These are phyloP conservation scores for Boletus patriciae DNA, from an alignment of 768 basidiomycete species.

Conservation along the genomic window DNA sequence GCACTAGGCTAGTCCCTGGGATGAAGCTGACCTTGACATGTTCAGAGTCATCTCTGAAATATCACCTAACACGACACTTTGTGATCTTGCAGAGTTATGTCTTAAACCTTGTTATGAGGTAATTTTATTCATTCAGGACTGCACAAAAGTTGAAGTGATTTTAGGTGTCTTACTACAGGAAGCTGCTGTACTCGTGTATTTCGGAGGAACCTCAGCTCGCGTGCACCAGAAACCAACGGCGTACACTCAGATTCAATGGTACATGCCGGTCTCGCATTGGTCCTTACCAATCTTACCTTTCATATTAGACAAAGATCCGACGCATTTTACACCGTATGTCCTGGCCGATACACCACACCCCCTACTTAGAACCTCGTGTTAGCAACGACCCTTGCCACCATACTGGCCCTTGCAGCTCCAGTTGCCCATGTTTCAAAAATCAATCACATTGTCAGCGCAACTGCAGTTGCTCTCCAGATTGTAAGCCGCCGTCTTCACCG, in stretches of 20 bases:
- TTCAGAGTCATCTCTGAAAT: constrained; percentile 43
- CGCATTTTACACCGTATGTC: constrained; percentile 29
- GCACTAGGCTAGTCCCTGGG: constrained; percentile 38
- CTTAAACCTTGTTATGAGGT: constrained; percentile 64
- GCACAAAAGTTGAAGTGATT: constrained; percentile 3
- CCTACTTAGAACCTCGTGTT: constrained; percentile 1
- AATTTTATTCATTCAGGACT: neutral
- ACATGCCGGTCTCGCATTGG: neutral
- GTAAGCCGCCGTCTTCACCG: constrained; percentile 34
- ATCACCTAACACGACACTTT: constrained; percentile 47
- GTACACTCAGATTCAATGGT: constrained; percentile 24
- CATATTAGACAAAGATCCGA: constrained; percentile 17
- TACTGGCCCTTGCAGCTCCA: constrained; percentile 50
- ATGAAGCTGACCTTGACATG: constrained; percentile 36
- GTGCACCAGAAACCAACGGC: constrained; percentile 9
- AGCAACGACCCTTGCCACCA: constrained; percentile 57
- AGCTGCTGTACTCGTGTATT: constrained; percentile 6
- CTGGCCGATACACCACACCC: neutral
- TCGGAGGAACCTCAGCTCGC: neutral
- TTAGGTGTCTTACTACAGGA: constrained; percentile 27
- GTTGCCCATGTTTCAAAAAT: constrained; percentile 52
- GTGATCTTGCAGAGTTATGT: constrained; percentile 55
- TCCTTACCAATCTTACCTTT: constrained; percentile 7
- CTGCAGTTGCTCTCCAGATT: constrained; percentile 53
- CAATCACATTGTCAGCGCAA: constrained; percentile 54